Conservation (phyloP, 768 basidiomycete genomes). For the Botryobasidium botryosum region DNA sequence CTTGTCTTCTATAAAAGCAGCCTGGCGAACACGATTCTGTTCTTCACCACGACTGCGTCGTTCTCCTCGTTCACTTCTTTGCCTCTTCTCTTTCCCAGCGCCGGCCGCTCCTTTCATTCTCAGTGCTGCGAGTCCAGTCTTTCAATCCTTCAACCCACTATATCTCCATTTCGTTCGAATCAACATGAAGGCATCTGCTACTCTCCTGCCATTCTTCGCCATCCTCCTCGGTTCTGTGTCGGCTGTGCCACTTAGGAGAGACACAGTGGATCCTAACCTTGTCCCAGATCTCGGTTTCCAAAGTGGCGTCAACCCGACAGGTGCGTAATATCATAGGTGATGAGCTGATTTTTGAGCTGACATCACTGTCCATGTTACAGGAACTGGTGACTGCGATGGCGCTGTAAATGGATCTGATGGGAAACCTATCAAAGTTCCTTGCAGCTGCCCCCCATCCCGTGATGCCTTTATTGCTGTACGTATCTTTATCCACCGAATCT, state of each 20-base stretch:
- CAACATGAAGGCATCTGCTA: not conserved
- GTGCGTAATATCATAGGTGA: slow-evolving; percentile 18
- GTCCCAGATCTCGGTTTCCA: slow-evolving; percentile 42
- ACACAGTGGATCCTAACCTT: slow-evolving; percentile 18
- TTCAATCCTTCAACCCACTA: not conserved
- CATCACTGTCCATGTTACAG: slow-evolving; percentile 9
- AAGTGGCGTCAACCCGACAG: slow-evolving; percentile 43
- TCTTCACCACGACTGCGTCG: not conserved
- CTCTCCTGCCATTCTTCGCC: not conserved
- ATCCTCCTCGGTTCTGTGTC: not conserved
- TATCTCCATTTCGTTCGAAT: no score
- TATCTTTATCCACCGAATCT: not conserved
- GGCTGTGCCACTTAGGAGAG: not conserved
- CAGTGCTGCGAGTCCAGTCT: no score
- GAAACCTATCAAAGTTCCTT: slow-evolving; percentile 36
- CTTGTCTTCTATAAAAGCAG: no score
- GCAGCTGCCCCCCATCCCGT: slow-evolving; percentile 43
- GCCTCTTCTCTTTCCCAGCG: no score
- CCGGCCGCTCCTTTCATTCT: no score
- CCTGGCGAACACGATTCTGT: no score
- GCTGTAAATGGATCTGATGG: slow-evolving; percentile 28
- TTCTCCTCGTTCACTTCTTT: not conserved
- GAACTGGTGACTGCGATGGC: slow-evolving; percentile 55
- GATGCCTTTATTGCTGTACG: slow-evolving; percentile 34
- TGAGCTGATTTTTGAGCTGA: not conserved